These are phyloP conservation scores for Peterozyma toletana DNA, from an alignment of 805 yeast genomes.

Conservation along the genomic window DNA sequence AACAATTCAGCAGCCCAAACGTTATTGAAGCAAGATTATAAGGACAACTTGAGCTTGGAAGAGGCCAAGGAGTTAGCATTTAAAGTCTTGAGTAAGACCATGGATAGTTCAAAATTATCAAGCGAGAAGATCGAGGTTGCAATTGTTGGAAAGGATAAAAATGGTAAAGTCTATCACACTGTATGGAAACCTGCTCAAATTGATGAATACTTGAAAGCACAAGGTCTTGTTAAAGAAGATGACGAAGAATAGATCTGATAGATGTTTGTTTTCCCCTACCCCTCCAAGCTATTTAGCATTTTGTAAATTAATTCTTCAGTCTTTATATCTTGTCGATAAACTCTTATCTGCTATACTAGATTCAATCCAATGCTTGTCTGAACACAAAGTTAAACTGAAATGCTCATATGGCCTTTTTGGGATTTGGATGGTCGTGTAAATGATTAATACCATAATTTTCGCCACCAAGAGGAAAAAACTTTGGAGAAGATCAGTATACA, in stretches of 20 bases:
- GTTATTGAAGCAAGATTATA: conserved; percentile 88
- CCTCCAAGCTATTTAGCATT: too few species aligned
- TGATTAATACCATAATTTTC: too few species aligned
- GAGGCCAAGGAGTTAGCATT: conserved; percentile 86
- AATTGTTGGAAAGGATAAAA: conserved; percentile 47
- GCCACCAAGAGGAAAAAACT: too few species aligned
- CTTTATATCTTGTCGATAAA: too few species aligned
- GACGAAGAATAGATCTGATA: conserved; percentile 28
- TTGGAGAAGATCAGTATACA: too few species aligned
- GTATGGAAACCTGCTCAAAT: conserved; percentile 80
- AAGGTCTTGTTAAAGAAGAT: conserved; percentile 60
- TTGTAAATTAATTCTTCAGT: too few species aligned
- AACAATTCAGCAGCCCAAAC: conserved; percentile 96
- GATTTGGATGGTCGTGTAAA: too few species aligned
- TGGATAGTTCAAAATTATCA: conserved; percentile 80
- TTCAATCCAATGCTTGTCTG: too few species aligned
- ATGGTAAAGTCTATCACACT: conserved; percentile 53
- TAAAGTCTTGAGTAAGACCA: conserved; percentile 88
- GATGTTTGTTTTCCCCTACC: too few species aligned
- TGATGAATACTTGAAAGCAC: conserved; percentile 60
- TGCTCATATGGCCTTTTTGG: too few species aligned
- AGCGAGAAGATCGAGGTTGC: conserved; percentile 92
- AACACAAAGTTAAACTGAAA: too few species aligned
- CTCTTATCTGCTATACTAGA: too few species aligned
- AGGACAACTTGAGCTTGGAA: conserved; percentile 62